phyloP scores from a whole-genome alignment of 2,329 filamentous ascomycete genomes.

The Penicillium fuscoglaucum region DNA sequence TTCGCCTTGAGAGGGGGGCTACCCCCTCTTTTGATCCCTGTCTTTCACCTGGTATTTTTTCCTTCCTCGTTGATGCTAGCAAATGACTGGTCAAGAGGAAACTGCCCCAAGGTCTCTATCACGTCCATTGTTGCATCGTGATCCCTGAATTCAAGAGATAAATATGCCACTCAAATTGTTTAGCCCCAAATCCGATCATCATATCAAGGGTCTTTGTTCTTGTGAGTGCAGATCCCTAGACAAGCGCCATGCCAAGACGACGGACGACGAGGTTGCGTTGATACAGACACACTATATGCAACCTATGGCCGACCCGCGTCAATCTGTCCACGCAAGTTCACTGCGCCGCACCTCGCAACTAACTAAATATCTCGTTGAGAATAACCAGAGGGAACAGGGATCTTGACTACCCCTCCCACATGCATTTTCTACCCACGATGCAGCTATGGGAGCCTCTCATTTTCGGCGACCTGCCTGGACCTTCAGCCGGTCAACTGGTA shows the following conservation, averaged over 20 bases:
- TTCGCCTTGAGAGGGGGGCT: slow-evolving; percentile 5
- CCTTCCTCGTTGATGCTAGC: slow-evolving; percentile 1
- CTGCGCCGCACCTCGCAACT: slow-evolving; percentile 23
- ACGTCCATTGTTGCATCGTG: neutral
- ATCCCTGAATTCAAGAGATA: neutral
- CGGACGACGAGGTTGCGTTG: slow-evolving; percentile 24
- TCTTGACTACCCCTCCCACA: slow-evolving; percentile 16
- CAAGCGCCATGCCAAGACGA: slow-evolving; percentile 38
- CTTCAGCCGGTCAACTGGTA: slow-evolving; percentile 7
- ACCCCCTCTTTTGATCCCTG: slow-evolving; percentile 27
- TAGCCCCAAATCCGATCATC: slow-evolving; percentile 6
- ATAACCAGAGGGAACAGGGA: slow-evolving; percentile 12
- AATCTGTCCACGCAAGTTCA: slow-evolving; percentile 20
- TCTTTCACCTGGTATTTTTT: slow-evolving; percentile 6
- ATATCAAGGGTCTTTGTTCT: slow-evolving; percentile 9
- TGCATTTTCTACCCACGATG: slow-evolving; percentile 20
- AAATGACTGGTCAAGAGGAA: neutral
- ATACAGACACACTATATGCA: slow-evolving; percentile 15
- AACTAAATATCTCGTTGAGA: slow-evolving; percentile 9
- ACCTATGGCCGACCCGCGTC: slow-evolving; percentile 18
- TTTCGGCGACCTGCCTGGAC: slow-evolving; percentile 9
- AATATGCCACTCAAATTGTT: slow-evolving; percentile 1
- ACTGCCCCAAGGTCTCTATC: neutral
- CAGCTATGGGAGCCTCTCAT: slow-evolving; percentile 16
- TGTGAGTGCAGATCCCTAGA: slow-evolving; percentile 21